phyloP scores from a whole-genome alignment of 192 early-diverging fungal genomes.

The Dissophora globulifera region DNA sequence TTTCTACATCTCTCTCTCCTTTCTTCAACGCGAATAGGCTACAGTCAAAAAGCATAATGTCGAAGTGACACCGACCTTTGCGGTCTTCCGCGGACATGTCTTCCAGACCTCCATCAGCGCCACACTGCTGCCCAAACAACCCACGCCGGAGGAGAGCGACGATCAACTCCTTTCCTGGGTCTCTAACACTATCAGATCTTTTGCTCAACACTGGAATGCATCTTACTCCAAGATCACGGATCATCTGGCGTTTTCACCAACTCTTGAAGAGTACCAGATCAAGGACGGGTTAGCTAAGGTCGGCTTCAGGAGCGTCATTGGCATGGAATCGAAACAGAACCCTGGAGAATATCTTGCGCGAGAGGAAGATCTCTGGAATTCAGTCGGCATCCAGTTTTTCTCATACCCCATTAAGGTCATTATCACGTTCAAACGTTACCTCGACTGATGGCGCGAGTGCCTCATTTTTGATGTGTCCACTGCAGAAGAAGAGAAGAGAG shows the following conservation, averaged over 20 bases:
- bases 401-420: conserved; percentile 49
- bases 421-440: conserved; percentile 2
- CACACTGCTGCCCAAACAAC: conserved; percentile 18
- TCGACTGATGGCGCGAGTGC: neutral
- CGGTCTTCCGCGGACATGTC: conserved; percentile 36
- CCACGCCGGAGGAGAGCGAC: conserved; percentile 34
- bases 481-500: conserved; percentile 21
- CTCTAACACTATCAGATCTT: conserved; percentile 11
- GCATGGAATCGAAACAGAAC: conserved; percentile 49
- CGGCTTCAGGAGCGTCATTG: conserved; percentile 46
- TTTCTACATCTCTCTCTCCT: neutral
- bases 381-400: conserved; percentile 19
- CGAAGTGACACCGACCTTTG: conserved; percentile 30
- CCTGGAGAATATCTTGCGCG: conserved; percentile 26
- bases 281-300: conserved; percentile 31
- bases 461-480: neutral
- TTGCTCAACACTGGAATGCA: conserved; percentile 39
- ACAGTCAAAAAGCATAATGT: conserved; percentile 38
- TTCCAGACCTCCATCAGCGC: conserved; percentile 37
- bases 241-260: conserved; percentile 45
- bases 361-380: conserved; percentile 24
- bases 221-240: conserved; percentile 51
- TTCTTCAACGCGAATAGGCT: conserved; percentile 17
- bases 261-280: conserved; percentile 41
- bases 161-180: conserved; percentile 40